Evolutionary conservation across 306 rosid genomes (phyloP), one percentile per base, ranked within the genome.

Genomic region (Betula pendula): DNA sequence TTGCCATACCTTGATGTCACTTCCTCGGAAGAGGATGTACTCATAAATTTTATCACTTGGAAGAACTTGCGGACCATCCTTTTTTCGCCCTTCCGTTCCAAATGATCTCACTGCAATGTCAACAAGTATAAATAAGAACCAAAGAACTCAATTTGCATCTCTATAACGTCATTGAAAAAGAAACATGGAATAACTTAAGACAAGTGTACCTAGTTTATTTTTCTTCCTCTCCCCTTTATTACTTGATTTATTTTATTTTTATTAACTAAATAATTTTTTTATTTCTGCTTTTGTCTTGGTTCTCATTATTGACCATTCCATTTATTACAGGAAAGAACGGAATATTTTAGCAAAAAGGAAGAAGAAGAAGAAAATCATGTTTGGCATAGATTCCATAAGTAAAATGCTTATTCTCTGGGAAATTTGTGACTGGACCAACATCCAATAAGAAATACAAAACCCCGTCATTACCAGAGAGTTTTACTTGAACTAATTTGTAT

Each of bases 1-100:
- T 38, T n/a, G 5, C 27, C 70, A 35, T 38, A 65, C 70, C 70
- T 38, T 65, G 13, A 65, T 65, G 70, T 66, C 70, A 66, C 48
- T 66, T 66, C 70, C 70, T 66, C 70, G 45, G 24, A 66, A 66
- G 27, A 66, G 70, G 70, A 66, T 66, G 70, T 35, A 65, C 70
- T 65, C 48, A 4, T 65, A 65, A 65, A 65, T 10, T 65, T 35
- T 65, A 35, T 65, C 70, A 19, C 70, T 65, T 35, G 70, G 70
- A 8, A 31, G 70, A 65, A 66, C 27, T 66, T 66, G 70, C 1
- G 70, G 48, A n/a, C 70, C 70, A 35, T 65, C 70, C 70, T 65
- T 65, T 65, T 65, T 65, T 38, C 48, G 48, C 13, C 48, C 70
- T 65, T 65, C 70, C 35, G 70, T 65, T 65, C 70, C 70, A 10